Percentiles rank a stretch among this genome's conserved stretches.
Conservation (phyloP, 176 grass and related monocot genomes). For the Oryza brachyantha region DNA sequence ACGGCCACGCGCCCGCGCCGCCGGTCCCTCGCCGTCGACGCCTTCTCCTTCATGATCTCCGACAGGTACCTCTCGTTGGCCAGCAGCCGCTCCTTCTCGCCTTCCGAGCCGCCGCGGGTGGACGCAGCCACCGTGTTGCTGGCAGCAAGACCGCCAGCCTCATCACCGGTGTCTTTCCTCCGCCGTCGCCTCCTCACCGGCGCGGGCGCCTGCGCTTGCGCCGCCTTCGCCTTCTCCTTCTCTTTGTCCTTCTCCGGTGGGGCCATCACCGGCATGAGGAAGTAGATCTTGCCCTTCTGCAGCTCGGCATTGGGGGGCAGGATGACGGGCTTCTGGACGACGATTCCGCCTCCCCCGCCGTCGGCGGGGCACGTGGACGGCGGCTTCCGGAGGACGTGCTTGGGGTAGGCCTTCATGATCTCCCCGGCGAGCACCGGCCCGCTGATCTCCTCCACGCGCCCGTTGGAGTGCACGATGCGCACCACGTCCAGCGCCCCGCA, state of each 20-base stretch:
- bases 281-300: conserved; percentile 94
- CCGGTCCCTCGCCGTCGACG: conserved; percentile 54
- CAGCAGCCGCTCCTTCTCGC: conserved; percentile 69
- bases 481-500: conserved; percentile 95
- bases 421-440: conserved; percentile 72
- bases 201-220: not conserved
- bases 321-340: conserved; percentile 62
- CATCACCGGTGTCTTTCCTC: conserved; percentile 39
- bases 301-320: conserved; percentile 88
- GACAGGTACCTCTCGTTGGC: conserved; percentile 88
- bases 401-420: conserved; percentile 89
- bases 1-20: conserved; percentile 78
- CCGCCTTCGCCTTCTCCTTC: not conserved
- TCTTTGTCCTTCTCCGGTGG: conserved; percentile 8
- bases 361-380: conserved; percentile 49
- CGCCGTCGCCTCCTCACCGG: conserved; percentile 50
- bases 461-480: conserved; percentile 95
- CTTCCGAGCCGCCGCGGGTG: conserved; percentile 9
- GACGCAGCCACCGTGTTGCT: not conserved
- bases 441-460: conserved; percentile 89
- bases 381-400: conserved; percentile 79
- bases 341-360: conserved; percentile 37
- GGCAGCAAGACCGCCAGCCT: not conserved
- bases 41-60: conserved; percentile 88
- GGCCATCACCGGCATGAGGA: conserved; percentile 67